Base-by-base conservation (phyloP, 2,329 filamentous ascomycete genomes). In the Alternaria sp. region DNA sequence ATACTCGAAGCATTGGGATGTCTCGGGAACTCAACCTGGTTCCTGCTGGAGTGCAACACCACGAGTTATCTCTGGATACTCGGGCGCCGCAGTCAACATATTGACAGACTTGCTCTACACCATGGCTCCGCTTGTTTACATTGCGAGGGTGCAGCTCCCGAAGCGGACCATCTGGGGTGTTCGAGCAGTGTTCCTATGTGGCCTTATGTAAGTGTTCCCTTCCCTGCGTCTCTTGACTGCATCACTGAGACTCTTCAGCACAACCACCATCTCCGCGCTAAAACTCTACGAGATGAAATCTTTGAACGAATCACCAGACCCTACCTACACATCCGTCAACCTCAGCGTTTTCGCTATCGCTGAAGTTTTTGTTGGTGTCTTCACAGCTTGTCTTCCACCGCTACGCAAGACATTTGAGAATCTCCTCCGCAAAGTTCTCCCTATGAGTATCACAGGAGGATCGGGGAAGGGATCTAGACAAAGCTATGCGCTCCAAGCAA, bases 81-180 rank as follows among this genome's bases (percentile, higher is more conserved):
- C 66, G 2, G 68, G 68, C 5, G 67, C 67, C 28, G 68, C 66
- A 8, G 65, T 65, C 9, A 72, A 72, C 52, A 71, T 72, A 14
- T 37, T 63, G 26, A 72, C 69, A 0, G 70, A 72, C 14, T 17
- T 72, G 6, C 60, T 70, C 4, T 72, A 70, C 42, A 71, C 70
- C 2, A 46, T 66, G 33, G 60, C 70, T 1, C 70, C 70, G 1
- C 54, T 72, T 2, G 45, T 71, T 1, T 72, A 72, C 24, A 66
- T 72, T 33, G 60, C 62, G 14, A 52, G 63, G 1, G 66, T 72
- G 5, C 69, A 72, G 31, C 56, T 72, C 10, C 62, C 64, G 0
- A 70, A 65, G 37, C 67, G 66, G 8, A 71, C 70, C 0, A 63
- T 67, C 11, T 70, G 67, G 69, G 70, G 70, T 36, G 70, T 72